phyloP scores from a whole-genome alignment of 129 eudicot species.

The Flaveria robusta region DNA sequence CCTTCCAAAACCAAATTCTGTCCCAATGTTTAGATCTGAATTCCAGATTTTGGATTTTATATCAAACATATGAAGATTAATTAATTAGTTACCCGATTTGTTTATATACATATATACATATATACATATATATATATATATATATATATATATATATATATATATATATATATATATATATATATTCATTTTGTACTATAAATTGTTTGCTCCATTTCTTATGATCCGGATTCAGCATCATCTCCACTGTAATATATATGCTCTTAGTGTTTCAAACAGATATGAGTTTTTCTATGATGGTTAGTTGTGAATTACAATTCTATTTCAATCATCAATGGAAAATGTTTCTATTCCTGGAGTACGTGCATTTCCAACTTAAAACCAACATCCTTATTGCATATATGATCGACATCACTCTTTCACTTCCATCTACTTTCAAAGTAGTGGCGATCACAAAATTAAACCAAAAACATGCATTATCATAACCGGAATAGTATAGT shows the following conservation, averaged over 20 bases:
- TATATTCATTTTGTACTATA: background rate
- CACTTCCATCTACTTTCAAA: background rate
- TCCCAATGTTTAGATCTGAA: constrained; percentile 32
- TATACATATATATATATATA: too few species aligned
- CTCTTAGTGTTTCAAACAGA: background rate
- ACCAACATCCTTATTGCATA: background rate
- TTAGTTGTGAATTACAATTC: constrained; percentile 10
- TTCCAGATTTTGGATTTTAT: constrained; percentile 7
- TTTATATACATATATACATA: too few species aligned
- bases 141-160: too few species aligned
- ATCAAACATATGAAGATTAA: background rate
- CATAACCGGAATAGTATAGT: too few species aligned
- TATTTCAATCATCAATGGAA: background rate
- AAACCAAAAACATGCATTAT: too few species aligned
- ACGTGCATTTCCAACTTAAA: background rate
- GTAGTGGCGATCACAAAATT: too few species aligned
- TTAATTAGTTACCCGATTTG: constrained; percentile 4
- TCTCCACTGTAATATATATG: background rate
- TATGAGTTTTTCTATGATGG: background rate
- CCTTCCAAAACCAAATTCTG: constrained; percentile 6
- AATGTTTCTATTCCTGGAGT: background rate
- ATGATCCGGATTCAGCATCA: constrained; percentile 4
- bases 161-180: too few species aligned
- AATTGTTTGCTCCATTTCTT: constrained; percentile 10
- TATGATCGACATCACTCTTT: background rate